phyloP scores from a whole-genome alignment of 768 basidiomycete genomes.

The Rhizopogon salebrosus region DNA sequence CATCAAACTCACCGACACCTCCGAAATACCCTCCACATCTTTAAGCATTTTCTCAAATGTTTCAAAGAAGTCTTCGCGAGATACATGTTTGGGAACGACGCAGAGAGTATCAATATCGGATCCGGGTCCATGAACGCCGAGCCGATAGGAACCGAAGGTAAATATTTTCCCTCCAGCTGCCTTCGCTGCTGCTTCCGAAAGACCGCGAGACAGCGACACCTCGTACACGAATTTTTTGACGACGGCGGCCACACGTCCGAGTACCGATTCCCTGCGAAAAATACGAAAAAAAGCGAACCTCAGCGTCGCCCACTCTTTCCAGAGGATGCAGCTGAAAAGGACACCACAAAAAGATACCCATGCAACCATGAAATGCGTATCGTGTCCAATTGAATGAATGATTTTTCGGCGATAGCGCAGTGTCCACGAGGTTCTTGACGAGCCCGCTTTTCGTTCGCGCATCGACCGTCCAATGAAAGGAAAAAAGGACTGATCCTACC shows the following conservation, averaged over 20 bases:
- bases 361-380: background rate
- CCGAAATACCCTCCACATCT: constrained; percentile 75
- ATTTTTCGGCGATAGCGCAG: background rate
- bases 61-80: constrained; percentile 93
- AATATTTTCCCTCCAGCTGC: constrained; percentile 98
- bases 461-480: background rate
- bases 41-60: constrained; percentile 86
- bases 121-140: constrained; percentile 95
- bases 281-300: constrained; percentile 15
- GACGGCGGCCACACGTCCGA: constrained; percentile 82
- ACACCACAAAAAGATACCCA: background rate
- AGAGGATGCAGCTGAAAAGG: background rate
- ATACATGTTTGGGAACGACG: constrained; percentile 95
- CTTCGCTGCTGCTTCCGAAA: constrained; percentile 82
- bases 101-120: constrained; percentile 98
- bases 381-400: background rate
- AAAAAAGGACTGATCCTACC: constrained; percentile 45
- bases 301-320: constrained; percentile 11
- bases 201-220: constrained; percentile 71
- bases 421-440: background rate
- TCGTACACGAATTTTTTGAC: constrained; percentile 91
- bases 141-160: constrained; percentile 96
- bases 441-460: background rate
- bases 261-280: constrained; percentile 76
- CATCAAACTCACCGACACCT: constrained; percentile 72